A percentile compares a stretch with the other conserved stretches of the same genome.
Evolutionary conservation across 2,329 filamentous ascomycete genomes (phyloP).

Genomic region (Fusarium tricinctum): DNA sequence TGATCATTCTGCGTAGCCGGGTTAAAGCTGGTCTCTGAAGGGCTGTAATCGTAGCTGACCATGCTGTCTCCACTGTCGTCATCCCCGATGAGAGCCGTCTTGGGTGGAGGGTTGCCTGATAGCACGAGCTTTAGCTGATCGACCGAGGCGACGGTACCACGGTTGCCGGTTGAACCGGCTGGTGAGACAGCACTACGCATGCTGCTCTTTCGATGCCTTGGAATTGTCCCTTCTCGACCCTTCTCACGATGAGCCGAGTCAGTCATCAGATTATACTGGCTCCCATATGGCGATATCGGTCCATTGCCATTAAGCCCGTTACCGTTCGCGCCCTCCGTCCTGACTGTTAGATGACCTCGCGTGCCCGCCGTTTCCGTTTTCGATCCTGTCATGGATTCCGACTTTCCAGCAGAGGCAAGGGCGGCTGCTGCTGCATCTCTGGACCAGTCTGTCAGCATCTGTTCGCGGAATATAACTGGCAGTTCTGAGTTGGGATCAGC

Average conservation of each 20-base stretch:
- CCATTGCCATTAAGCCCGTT: conserved; percentile 53
- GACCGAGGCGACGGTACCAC: conserved; percentile 69
- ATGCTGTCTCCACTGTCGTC: conserved; percentile 76
- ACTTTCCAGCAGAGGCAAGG: conserved; percentile 77
- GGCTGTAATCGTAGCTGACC: conserved; percentile 76
- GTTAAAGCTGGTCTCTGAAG: conserved; percentile 76
- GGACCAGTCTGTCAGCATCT: conserved; percentile 85
- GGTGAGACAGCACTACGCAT: conserved; percentile 66
- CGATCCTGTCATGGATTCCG: conserved; percentile 82
- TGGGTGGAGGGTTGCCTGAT: conserved; percentile 62
- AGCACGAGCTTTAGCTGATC: conserved; percentile 75
- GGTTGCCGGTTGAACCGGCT: conserved; percentile 59
- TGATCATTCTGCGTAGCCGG: conserved; percentile 53
- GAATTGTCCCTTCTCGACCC: conserved; percentile 51
- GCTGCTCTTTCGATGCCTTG: conserved; percentile 67
- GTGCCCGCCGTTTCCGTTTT: conserved; percentile 72
- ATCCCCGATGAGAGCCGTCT: conserved; percentile 57
- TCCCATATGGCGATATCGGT: conserved; percentile 63
- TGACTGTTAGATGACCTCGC: conserved; percentile 71
- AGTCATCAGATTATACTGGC: conserved; percentile 63
- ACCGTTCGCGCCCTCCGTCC: conserved; percentile 58
- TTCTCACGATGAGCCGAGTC: conserved; percentile 59
- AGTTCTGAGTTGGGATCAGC: conserved; percentile 67
- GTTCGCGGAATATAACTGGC: conserved; percentile 76
- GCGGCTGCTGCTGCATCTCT: conserved; percentile 78